These are phyloP conservation scores for Oryza longistaminata DNA, from an alignment of 176 grass and related monocot genomes.

Conservation along the genomic window DNA sequence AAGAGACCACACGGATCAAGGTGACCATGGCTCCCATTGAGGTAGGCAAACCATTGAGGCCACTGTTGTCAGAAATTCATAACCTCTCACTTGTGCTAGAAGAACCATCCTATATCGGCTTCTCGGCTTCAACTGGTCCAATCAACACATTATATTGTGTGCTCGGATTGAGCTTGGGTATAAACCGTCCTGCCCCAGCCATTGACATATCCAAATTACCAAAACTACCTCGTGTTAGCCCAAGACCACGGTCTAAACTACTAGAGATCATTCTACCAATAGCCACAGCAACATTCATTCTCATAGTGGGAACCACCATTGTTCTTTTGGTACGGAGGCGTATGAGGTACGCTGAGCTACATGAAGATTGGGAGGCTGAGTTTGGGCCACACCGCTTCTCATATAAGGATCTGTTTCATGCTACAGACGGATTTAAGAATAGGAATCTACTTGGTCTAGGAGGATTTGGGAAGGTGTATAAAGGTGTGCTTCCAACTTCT, in stretches of 20 bases:
- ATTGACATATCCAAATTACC: slow-evolving; percentile 46
- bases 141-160: slow-evolving; percentile 32
- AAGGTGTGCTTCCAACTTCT: slow-evolving; percentile 3
- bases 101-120: slow-evolving; percentile 20
- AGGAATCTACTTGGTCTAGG: neutral
- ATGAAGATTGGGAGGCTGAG: slow-evolving; percentile 25
- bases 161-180: slow-evolving; percentile 55
- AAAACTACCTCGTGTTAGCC: slow-evolving; percentile 24
- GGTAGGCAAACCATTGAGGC: slow-evolving; percentile 7
- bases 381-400: slow-evolving; percentile 23
- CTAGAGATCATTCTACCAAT: neutral
- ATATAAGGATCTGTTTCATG: slow-evolving; percentile 23
- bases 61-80: neutral
- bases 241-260: neutral
- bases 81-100: slow-evolving; percentile 22
- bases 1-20: neutral
- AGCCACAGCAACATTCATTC: neutral
- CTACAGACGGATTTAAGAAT: slow-evolving; percentile 25
- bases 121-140: slow-evolving; percentile 2
- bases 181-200: slow-evolving; percentile 31
- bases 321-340: slow-evolving; percentile 3
- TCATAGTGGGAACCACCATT: neutral
- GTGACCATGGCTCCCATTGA: slow-evolving; percentile 19
- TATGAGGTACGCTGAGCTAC: slow-evolving; percentile 2
- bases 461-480: neutral